Base-by-base conservation (phyloP, 2,329 filamentous ascomycete genomes). In the Fusarium tuaranense region DNA sequence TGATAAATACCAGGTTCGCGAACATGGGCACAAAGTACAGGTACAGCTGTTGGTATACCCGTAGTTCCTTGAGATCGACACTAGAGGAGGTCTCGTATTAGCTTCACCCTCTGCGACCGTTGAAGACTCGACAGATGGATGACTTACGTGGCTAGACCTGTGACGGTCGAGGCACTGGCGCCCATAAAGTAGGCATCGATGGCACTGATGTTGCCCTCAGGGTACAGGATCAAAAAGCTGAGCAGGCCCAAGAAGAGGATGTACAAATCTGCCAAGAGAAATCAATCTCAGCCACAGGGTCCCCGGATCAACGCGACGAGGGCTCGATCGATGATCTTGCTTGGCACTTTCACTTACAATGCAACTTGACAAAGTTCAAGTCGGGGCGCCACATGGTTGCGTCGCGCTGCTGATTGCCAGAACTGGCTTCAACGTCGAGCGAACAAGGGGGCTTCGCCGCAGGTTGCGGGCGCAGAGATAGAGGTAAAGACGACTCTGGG, bases 111-210 rank as follows among this genome's bases (percentile, higher is more conserved):
- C 30, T 10, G 7, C 48, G 27, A 63, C 38, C 32, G 22, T 58
- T 38, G 16, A 59, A 27, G 36, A 20, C 16, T 12, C 10, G 9
- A 5, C 18, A 13, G 13, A 36, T 25, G 34, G 36, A 53, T 39
- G 39, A 80, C 83, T 58, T 68, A 88, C 86, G 86, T 84, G 71
- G 88, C 88, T 27, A 89, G 77, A 0, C 88, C 87, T 0, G 87
- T 87, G 72, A 87, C 86, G 7, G 87, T 89, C 1, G 85, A 85
- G 2, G 83, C 82, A 74, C 86, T 88, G 68, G 82, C 83, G 18
- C 86, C 86, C 41, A 88, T 86, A 78, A 88, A 87, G 76, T 85
- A 87, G 25, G 86, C 83, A 80, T 89, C 87, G 22, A 88, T 80
- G 0, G 83, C 84, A 36, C 53, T 70, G 53, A 79, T 59, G 20